Evolutionary conservation across 2,329 filamentous ascomycete species (phyloP).

Genomic region (Bipolaris gigantea): DNA sequence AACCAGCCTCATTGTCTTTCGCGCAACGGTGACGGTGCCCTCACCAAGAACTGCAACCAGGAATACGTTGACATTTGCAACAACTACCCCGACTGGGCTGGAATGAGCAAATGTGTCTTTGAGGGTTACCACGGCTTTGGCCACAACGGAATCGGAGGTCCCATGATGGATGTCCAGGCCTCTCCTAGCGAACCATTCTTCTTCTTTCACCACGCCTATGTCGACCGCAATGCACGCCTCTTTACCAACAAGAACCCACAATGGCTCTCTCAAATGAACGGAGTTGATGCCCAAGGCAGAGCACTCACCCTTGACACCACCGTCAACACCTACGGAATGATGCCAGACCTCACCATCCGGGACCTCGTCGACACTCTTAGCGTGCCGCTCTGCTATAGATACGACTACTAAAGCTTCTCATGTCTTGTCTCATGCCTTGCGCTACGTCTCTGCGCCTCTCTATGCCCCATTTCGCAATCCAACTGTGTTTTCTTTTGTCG

Average conservation of each 20-base stretch:
- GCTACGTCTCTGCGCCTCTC: not conserved
- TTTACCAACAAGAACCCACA: conserved; percentile 48
- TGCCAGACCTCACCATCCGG: conserved; percentile 31
- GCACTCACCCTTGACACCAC: conserved; percentile 32
- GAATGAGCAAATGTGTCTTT: conserved; percentile 37
- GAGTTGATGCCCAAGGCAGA: conserved; percentile 39
- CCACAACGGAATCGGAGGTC: conserved; percentile 42
- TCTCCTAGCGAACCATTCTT: conserved; percentile 48
- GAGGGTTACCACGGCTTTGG: conserved; percentile 39
- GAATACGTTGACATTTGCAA: conserved; percentile 37
- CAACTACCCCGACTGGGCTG: conserved; percentile 25
- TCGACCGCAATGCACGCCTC: conserved; percentile 56
- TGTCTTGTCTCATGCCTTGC: not conserved
- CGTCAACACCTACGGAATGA: conserved; percentile 32
- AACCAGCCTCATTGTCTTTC: conserved; percentile 38
- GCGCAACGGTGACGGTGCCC: conserved; percentile 29
- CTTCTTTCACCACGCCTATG: conserved; percentile 54
- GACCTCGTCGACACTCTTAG: conserved; percentile 37
- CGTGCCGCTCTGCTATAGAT: conserved; percentile 38
- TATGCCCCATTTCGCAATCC: conserved; percentile 1
- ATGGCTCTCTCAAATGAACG: conserved; percentile 42
- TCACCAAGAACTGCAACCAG: conserved; percentile 33
- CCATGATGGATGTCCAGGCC: conserved; percentile 39
- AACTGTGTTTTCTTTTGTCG: no score
- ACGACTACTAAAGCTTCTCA: conserved; percentile 36